These are phyloP conservation scores for Eucalyptus erythrocorys DNA, from an alignment of 345 rosid species.

Conservation along the genomic window DNA sequence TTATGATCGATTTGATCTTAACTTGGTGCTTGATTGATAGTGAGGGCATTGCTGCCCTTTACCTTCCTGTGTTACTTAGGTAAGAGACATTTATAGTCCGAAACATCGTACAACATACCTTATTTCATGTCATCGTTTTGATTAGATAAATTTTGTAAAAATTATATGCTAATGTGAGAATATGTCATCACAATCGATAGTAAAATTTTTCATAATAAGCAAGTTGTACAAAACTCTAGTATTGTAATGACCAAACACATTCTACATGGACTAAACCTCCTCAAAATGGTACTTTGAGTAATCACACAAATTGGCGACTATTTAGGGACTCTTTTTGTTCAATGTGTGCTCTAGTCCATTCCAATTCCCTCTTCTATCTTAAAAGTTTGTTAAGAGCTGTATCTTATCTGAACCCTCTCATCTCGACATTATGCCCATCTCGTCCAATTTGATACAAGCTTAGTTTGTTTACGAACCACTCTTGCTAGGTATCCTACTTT, in stretches of 20 bases:
- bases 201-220: background rate
- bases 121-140: background rate
- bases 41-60: background rate
- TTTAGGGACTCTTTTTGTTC: background rate
- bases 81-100: background rate
- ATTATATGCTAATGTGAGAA: too few relatives aligned
- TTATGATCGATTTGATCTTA: too few relatives aligned
- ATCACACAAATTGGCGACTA: background rate
- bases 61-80: background rate
- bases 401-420: background rate
- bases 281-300: too few relatives aligned
- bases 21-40: background rate
- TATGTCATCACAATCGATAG: rapidly evolving
- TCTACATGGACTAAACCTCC: background rate
- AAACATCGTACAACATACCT: background rate
- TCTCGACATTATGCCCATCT: background rate
- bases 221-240: background rate
- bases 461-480: background rate
- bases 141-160: background rate
- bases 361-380: background rate
- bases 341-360: background rate
- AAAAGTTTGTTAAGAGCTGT: background rate
- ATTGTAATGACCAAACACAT: background rate
- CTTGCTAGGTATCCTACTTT: background rate
- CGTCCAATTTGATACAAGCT: background rate